Evolutionary conservation across 805 yeast genomes (phyloP), one percentile per base, ranked within the genome.

Genomic region (Kuraishia piskuri): DNA sequence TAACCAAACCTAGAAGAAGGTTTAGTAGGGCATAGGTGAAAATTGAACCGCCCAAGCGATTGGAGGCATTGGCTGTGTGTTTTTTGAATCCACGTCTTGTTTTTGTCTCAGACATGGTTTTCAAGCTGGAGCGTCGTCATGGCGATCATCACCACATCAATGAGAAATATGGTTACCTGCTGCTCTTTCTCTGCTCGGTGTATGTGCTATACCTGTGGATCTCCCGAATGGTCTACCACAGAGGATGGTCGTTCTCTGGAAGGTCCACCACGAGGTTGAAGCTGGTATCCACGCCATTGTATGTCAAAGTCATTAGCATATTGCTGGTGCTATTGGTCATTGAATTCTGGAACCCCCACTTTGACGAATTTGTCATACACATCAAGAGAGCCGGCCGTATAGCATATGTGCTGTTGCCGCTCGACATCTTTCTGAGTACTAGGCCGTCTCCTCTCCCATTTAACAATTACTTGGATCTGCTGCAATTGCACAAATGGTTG

Each of bases 401-500:
- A 9, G 70, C 84, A 1, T 84, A 80, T 60, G 75, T 77, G 1
- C 65, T 87, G 49, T 64, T 83, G 2, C 85, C 90, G 0, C 65
- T 86, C 36, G 80, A 80, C 57, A 67, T 85, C 2, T 72, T 79
- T 44, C 60, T 86, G 19, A 80, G 79, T 1, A 59, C 84, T 14
- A 71, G 84, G 53, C 89, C 90, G 1, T 68, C 75, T n/a, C 76
- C 77, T 44, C 61, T 76, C 52, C 73, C 73, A 3, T 61, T 68
- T 52, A 77, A 62, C 60, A 77, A 65, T 52, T 87, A 87, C 60
- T 63, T 84, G 55, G 80, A 78, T 52, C 67, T 79, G 14, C 61
- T 87, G 12, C 72, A 72, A 20, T 59, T 86, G 8, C 95, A 87
- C 63, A 85, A 84, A 60, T 86, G 92, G 91, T 58, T 84, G 1